A percentile compares a stretch with the other conserved stretches of the same genome.
These are phyloP conservation scores for Saturnispora bothae DNA, from an alignment of 805 yeast species.

Conservation along the genomic window DNA sequence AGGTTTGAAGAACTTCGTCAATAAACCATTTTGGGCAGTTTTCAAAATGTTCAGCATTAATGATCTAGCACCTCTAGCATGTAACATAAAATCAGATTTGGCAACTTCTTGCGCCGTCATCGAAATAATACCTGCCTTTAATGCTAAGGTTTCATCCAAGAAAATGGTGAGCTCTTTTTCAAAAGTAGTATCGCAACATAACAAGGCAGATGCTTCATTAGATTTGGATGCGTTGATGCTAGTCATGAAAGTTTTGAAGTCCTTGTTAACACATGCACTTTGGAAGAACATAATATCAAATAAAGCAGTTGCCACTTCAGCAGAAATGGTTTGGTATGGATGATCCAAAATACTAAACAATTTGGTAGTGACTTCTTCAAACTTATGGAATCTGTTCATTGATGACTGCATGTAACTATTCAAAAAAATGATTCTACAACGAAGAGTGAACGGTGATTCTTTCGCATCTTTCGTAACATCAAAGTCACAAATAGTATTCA, in stretches of 20 bases:
- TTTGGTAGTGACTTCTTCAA: constrained; percentile 34
- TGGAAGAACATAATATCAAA: constrained; percentile 26
- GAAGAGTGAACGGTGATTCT: constrained; percentile 48
- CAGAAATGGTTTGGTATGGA: constrained; percentile 64
- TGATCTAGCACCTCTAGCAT: constrained; percentile 52
- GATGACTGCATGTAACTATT: constrained; percentile 29
- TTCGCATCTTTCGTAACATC: constrained; percentile 40
- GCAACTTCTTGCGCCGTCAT: constrained; percentile 45
- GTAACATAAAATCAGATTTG: constrained; percentile 50
- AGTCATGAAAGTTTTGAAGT: constrained; percentile 24
- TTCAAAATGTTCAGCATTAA: constrained; percentile 47
- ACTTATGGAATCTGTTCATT: constrained; percentile 34
- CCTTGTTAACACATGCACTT: constrained; percentile 22
- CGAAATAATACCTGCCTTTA: constrained; percentile 22
- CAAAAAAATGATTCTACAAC: constrained; percentile 49
- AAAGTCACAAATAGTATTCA: constrained; percentile 35
- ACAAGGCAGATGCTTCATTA: constrained; percentile 11
- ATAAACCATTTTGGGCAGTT: constrained; percentile 42
- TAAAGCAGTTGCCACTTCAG: constrained; percentile 52
- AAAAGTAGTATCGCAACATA: constrained; percentile 15
- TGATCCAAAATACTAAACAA: constrained; percentile 45
- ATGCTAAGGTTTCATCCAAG: constrained; percentile 34
- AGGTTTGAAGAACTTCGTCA: constrained; percentile 41
- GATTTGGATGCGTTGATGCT: constrained; percentile 23
- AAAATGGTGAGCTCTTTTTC: constrained; percentile 30